Conservation (phyloP, 768 basidiomycete species). For the Boletus sp. region DNA sequence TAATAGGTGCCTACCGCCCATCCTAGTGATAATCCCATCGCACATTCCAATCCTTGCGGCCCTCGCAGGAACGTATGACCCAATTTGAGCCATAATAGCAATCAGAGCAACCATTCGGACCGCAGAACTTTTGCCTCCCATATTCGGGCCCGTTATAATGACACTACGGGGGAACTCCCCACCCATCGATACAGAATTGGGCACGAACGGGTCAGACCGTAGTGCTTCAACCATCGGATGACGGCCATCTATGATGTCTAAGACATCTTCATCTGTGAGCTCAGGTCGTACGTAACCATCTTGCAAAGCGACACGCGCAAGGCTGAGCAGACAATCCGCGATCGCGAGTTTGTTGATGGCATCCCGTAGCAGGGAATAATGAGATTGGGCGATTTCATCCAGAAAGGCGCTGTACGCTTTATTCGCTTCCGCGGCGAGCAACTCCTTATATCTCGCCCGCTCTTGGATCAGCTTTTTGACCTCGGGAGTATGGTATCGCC, state of each 20-base stretch:
- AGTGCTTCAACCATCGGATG: conserved; percentile 93
- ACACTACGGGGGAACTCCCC: conserved; percentile 50
- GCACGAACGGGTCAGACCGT: conserved; percentile 77
- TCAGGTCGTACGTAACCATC: conserved; percentile 76
- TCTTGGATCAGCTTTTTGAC: conserved; percentile 63
- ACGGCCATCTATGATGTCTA: conserved; percentile 80
- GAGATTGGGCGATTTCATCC: conserved; percentile 59
- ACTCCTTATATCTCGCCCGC: conserved; percentile 73
- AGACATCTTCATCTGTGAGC: conserved; percentile 61
- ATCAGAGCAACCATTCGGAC: conserved; percentile 80
- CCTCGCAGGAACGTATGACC: conserved; percentile 85
- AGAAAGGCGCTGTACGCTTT: conserved; percentile 69
- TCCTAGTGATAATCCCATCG: conserved; percentile 83
- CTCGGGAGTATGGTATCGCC: conserved; percentile 76
- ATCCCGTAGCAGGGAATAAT: conserved; percentile 72
- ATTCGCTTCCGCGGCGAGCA: conserved; percentile 61
- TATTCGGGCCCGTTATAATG: conserved; percentile 83
- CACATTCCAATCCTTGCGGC: conserved; percentile 74
- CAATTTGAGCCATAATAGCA: conserved; percentile 81
- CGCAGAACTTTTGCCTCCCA: conserved; percentile 85
- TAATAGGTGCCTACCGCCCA: conserved; percentile 65
- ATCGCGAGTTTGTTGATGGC: conserved; percentile 78
- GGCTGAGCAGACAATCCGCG: conserved; percentile 83
- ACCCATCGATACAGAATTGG: conserved; percentile 74
- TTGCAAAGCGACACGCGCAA: conserved; percentile 76